Percentiles rank a stretch among this genome's conserved stretches.
These are phyloP conservation scores for Boletellus ananas DNA, from an alignment of 768 basidiomycete genomes.

Conservation along the genomic window DNA sequence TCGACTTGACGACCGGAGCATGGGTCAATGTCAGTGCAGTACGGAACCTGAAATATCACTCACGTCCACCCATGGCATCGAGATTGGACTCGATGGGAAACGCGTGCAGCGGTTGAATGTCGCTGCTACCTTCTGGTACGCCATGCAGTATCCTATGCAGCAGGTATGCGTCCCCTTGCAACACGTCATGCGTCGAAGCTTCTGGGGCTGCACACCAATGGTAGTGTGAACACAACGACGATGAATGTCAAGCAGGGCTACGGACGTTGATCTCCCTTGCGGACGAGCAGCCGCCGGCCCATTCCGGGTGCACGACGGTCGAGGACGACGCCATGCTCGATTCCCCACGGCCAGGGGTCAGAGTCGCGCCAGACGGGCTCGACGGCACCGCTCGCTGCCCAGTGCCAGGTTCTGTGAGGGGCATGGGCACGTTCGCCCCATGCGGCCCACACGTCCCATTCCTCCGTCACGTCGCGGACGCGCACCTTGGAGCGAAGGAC, in stretches of 20 bases:
- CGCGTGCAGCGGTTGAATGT: slow-evolving; percentile 72
- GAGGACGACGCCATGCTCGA: slow-evolving; percentile 44
- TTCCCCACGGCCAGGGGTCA: slow-evolving; percentile 57
- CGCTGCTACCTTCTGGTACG: slow-evolving; percentile 80
- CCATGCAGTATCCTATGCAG: slow-evolving; percentile 78
- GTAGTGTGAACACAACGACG: neutral
- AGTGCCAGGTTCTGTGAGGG: slow-evolving; percentile 46
- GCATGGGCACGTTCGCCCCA: slow-evolving; percentile 56
- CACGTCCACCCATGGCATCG: slow-evolving; percentile 92
- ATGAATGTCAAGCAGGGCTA: slow-evolving; percentile 12
- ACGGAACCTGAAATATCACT: slow-evolving; percentile 27
- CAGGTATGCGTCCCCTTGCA: slow-evolving; percentile 55
- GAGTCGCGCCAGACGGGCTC: slow-evolving; percentile 69
- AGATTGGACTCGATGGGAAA: slow-evolving; percentile 95
- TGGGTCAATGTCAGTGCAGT: neutral
- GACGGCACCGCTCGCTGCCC: slow-evolving; percentile 68
- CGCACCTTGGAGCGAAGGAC: slow-evolving; percentile 88
- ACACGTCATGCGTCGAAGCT: slow-evolving; percentile 52
- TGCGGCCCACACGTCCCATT: slow-evolving; percentile 78
- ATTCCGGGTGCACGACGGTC: slow-evolving; percentile 75
- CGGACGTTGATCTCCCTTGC: slow-evolving; percentile 73
- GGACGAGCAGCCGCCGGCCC: slow-evolving; percentile 69
- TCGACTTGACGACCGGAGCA: slow-evolving; percentile 56
- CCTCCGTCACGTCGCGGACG: slow-evolving; percentile 69
- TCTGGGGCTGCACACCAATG: slow-evolving; percentile 44